Evolutionary conservation across 75 land plant species (phyloP), one percentile per base, ranked within the genome.

Genomic region (Pseudotsuga menziesii): DNA sequence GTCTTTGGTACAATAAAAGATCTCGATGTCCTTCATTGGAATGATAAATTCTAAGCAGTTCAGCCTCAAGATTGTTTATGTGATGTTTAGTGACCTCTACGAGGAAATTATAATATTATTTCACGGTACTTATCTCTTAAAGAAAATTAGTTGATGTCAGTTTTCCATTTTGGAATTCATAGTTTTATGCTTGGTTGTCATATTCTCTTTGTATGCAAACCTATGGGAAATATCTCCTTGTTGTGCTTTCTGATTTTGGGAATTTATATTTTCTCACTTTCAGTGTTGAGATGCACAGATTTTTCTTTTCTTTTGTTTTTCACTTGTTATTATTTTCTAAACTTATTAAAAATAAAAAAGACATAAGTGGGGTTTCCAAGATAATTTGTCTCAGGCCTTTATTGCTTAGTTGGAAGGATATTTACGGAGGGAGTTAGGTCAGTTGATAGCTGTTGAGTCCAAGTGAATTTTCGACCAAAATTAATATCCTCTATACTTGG

Each of bases 1-100:
- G 89, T 96, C 12, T 96, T 96, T 89, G 99, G 99, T 35, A 92
- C 80, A 56, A 96, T 94, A 61, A 96, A 94, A 81, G 97, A 96
- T 77, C 75, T 96, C 57, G 86, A 85, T 54, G 76, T 92, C n/a
- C 80, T 96, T 26, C 90, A 80, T 4, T 94, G 91, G 94, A 93
- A 88, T 70, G 89, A 86, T 58, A 80, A 79, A 69, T 78, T 73
- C 22, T 83, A 82, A 12, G 72, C 62, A 44, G 75, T 58, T 52
- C 76, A 81, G 25, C 78, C 86, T 25, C 84, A 93, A 91, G 96
- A 93, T 17, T 54, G 17, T 79, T 36, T 29, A 73, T 32, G 17
- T 63, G 1, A 41, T 54, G 56, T 57, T 23, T 36, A 36, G 5
- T 32, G 7, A 23, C 26, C 16, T 15, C 13, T 32, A 27, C 17